These are phyloP conservation scores for Phytophthora lateralis DNA, from an alignment of 352 stramenopile genomes.

Conservation along the genomic window DNA sequence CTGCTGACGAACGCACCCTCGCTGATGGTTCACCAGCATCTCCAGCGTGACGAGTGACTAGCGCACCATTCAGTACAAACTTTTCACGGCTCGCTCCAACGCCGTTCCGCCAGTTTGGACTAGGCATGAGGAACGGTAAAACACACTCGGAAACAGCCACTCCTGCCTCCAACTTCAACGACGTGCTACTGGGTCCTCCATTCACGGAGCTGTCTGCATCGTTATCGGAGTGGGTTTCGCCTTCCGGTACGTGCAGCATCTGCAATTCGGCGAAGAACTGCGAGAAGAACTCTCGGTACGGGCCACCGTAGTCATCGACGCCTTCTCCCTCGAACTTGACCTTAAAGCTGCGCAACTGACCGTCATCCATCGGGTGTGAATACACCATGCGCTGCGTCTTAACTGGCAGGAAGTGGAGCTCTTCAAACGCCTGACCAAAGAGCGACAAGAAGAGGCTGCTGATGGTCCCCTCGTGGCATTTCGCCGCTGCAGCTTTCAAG, in stretches of 20 bases:
- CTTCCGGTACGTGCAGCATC: slow-evolving; percentile 41
- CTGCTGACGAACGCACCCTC: background rate
- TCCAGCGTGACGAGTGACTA: slow-evolving; percentile 13
- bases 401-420: slow-evolving; percentile 84
- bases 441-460: slow-evolving; percentile 78
- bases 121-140: slow-evolving; percentile 86
- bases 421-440: slow-evolving; percentile 87
- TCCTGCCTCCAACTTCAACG: slow-evolving; percentile 23
- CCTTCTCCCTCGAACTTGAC: slow-evolving; percentile 95
- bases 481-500: slow-evolving; percentile 80
- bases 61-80: slow-evolving; percentile 77
- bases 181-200: slow-evolving; percentile 22
- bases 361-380: slow-evolving; percentile 93
- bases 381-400: slow-evolving; percentile 87
- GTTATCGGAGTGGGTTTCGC: background rate
- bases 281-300: slow-evolving; percentile 93
- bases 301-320: slow-evolving; percentile 94
- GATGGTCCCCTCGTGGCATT: slow-evolving; percentile 66
- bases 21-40: background rate
- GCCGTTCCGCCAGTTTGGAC: slow-evolving; percentile 86
- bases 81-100: slow-evolving; percentile 83
- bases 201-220: slow-evolving; percentile 10
- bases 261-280: slow-evolving; percentile 82
- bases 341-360: slow-evolving; percentile 91
- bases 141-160: slow-evolving; percentile 50